These are phyloP conservation scores for Phaeosphaeria sp. DNA, from an alignment of 2,329 filamentous ascomycete genomes.

Conservation along the genomic window DNA sequence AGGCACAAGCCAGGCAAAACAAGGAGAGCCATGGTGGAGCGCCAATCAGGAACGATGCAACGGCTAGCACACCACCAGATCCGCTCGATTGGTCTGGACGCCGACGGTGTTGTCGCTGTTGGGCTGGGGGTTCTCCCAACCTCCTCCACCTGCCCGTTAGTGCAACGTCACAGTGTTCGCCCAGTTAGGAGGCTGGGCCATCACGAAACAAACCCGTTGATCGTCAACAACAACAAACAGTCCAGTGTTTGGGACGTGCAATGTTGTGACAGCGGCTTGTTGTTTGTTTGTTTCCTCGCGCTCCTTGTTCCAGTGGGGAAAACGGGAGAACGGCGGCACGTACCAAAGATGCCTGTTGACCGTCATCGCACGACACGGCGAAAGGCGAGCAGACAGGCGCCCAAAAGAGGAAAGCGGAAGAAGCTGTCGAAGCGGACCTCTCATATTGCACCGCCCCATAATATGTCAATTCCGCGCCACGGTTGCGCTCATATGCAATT, in stretches of 20 bases:
- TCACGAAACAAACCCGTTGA: constrained; percentile 9
- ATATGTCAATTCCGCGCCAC: constrained; percentile 32
- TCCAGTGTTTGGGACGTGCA: constrained; percentile 17
- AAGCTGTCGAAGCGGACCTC: constrained; percentile 23
- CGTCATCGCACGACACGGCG: constrained; percentile 29
- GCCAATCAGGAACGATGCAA: constrained; percentile 37
- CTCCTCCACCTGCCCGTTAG: constrained; percentile 13
- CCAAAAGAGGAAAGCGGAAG: constrained; percentile 21
- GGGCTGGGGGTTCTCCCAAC: constrained; percentile 26
- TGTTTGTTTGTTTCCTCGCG: constrained; percentile 33
- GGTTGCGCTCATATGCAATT: constrained; percentile 25
- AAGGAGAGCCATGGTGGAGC: constrained; percentile 21
- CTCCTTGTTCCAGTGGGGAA: constrained; percentile 12
- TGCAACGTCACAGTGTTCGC: constrained; percentile 16
- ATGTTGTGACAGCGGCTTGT: constrained; percentile 23
- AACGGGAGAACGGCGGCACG: constrained; percentile 20
- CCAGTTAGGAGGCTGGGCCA: constrained; percentile 16
- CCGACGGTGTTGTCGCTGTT: constrained; percentile 25
- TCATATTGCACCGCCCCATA: constrained; percentile 26
- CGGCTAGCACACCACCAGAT: constrained; percentile 27
- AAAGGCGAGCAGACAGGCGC: constrained; percentile 24
- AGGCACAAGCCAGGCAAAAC: constrained; percentile 12
- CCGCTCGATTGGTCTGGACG: constrained; percentile 36
- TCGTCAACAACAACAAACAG: constrained; percentile 13
- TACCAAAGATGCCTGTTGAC: constrained; percentile 18